Conservation (phyloP, 202 grass and related monocot species). For the Carex arenaria region DNA sequence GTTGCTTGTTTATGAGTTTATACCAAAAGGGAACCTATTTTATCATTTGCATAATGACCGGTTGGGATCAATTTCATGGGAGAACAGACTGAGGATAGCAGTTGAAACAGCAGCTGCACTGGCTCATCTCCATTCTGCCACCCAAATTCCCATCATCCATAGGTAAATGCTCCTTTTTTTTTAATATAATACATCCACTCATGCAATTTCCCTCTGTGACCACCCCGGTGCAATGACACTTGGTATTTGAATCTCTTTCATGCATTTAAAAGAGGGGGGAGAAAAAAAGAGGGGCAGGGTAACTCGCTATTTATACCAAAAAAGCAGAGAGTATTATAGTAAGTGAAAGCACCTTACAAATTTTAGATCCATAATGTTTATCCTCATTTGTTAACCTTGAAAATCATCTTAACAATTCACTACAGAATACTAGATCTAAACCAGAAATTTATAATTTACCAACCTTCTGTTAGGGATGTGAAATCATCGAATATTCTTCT, state of each 20-base stretch:
- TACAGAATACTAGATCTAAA: not conserved
- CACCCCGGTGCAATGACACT: not conserved
- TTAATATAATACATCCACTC: not conserved
- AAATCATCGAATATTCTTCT: constrained; percentile 81
- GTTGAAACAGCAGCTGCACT: constrained; percentile 58
- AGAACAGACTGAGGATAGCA: constrained; percentile 48
- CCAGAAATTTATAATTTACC: not conserved
- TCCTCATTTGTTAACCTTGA: not conserved
- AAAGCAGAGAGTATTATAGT: not conserved
- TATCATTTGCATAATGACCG: constrained; percentile 48
- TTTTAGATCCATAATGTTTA: not conserved
- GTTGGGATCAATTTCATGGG: constrained; percentile 38
- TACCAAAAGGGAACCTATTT: constrained; percentile 59
- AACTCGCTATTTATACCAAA: not conserved
- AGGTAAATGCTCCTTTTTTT: not conserved
- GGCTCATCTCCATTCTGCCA: constrained; percentile 49
- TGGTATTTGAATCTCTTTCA: not conserved
- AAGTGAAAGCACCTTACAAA: not conserved
- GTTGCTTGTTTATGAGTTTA: constrained; percentile 70
- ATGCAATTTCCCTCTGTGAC: not conserved
- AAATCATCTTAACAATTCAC: not conserved
- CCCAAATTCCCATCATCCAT: constrained; percentile 52
- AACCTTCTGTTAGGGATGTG: constrained; percentile 37
- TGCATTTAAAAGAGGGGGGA: not conserved
- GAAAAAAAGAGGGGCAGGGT: too few relatives aligned